Percentiles rank a stretch among this genome's conserved stretches.
phyloP scores from a whole-genome alignment of 805 yeast species.

The Metschnikowia aberdeeniae region DNA sequence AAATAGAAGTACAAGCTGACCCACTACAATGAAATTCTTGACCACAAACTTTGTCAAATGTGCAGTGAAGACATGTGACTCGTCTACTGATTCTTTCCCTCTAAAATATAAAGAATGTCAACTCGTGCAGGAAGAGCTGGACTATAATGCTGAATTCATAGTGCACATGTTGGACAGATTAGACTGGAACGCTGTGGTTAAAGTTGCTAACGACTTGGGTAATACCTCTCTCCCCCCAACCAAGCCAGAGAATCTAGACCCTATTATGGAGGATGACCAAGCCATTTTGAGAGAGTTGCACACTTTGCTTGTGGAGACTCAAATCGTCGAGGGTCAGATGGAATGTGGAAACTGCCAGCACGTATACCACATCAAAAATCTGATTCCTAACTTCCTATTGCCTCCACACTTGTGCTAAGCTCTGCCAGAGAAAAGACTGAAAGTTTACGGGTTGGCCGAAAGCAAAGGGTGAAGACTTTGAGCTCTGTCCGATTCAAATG shows the following conservation, averaged over 20 bases:
- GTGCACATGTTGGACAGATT: conserved; percentile 71
- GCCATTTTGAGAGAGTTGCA: conserved; percentile 72
- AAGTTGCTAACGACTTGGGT: conserved; percentile 68
- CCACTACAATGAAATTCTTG: conserved; percentile 68
- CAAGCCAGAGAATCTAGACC: conserved; percentile 58
- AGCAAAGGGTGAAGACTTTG: not conserved
- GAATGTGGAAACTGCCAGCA: conserved; percentile 82
- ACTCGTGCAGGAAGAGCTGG: conserved; percentile 72
- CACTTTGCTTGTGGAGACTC: conserved; percentile 74
- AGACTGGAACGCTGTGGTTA: conserved; percentile 81
- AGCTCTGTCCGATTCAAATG: not conserved
- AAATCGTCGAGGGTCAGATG: conserved; percentile 86
- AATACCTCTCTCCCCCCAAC: conserved; percentile 28
- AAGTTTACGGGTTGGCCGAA: not conserved
- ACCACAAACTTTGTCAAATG: conserved; percentile 97
- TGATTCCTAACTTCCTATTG: conserved; percentile 87
- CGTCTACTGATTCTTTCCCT: conserved; percentile 76
- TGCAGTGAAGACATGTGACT: conserved; percentile 77
- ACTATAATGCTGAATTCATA: conserved; percentile 78
- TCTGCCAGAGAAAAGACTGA: not conserved
- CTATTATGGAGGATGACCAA: conserved; percentile 48
- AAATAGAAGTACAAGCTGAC: not conserved
- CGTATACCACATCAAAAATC: conserved; percentile 82
- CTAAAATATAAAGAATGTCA: conserved; percentile 64
- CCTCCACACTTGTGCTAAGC: conserved; percentile 82